These are phyloP conservation scores for Candida pseudofarinosa DNA, from an alignment of 805 yeast genomes.

Conservation along the genomic window DNA sequence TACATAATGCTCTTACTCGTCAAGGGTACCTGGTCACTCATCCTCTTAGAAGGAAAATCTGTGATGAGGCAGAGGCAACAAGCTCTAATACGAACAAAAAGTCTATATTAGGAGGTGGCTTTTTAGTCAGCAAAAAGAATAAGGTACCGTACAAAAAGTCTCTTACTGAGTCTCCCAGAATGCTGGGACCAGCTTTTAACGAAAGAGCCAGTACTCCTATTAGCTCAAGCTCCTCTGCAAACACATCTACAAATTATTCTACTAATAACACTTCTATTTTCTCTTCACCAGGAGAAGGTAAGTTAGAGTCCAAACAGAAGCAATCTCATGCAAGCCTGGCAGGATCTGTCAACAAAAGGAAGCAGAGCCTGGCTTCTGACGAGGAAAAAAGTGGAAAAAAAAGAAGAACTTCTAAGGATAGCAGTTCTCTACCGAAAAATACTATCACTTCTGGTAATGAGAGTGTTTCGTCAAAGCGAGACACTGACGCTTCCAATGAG, in stretches of 20 bases:
- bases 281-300: not conserved
- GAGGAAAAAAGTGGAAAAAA: slow-evolving; percentile 9
- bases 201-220: not conserved
- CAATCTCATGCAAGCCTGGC: slow-evolving; percentile 3
- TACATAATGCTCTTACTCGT: slow-evolving; percentile 36
- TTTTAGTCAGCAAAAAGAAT: slow-evolving; percentile 12
- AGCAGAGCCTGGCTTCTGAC: slow-evolving; percentile 5
- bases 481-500: slow-evolving; percentile 4
- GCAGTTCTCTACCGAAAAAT: not conserved
- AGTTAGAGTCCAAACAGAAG: slow-evolving; percentile 5
- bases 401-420: slow-evolving; percentile 2
- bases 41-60: slow-evolving; percentile 35
- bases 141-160: slow-evolving; percentile 11
- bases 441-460: not conserved
- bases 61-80: slow-evolving; percentile 7
- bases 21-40: slow-evolving; percentile 42
- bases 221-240: not conserved
- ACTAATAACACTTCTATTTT: not conserved
- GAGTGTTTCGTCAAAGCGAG: not conserved
- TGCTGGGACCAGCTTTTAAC: not conserved
- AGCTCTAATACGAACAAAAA: slow-evolving; percentile 4
- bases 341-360: not conserved
- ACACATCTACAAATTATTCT: not conserved
- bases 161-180: slow-evolving; percentile 14
- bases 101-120: slow-evolving; percentile 18